Evolutionary conservation across 441 rosid genomes (phyloP).

Genomic region (Populus tomentosa): DNA sequence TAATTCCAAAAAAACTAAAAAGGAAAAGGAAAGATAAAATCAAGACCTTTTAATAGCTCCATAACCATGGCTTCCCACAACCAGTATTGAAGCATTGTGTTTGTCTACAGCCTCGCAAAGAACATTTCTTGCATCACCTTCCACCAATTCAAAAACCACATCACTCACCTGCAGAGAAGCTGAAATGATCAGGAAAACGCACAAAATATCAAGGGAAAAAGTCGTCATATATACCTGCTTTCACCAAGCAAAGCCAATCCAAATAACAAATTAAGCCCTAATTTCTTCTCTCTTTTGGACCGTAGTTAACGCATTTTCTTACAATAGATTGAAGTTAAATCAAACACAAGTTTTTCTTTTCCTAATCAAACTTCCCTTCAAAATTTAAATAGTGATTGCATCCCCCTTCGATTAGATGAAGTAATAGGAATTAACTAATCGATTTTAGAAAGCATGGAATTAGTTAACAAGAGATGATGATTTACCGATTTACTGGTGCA

Average conservation of each 20-base stretch:
- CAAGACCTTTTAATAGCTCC: constrained; percentile 86
- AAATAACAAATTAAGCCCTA: background rate
- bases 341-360: background rate
- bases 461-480: background rate
- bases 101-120: constrained; percentile 84
- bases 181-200: background rate
- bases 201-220: background rate
- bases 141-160: constrained; percentile 43
- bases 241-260: background rate
- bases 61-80: constrained; percentile 92
- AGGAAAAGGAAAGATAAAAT: background rate
- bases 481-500: constrained; percentile 58
- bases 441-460: background rate
- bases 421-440: background rate
- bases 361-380: background rate
- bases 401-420: background rate
- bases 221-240: background rate
- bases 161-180: constrained; percentile 47
- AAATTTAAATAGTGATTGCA: background rate
- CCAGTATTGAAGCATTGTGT: constrained; percentile 75
- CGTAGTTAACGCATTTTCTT: background rate
- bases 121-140: constrained; percentile 86
- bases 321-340: background rate
- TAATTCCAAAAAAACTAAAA: no score
- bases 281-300: background rate